Evolutionary conservation across 2,329 filamentous ascomycete genomes (phyloP), one percentile per base, ranked within the genome.

Genomic region (Diaporthe sp.): DNA sequence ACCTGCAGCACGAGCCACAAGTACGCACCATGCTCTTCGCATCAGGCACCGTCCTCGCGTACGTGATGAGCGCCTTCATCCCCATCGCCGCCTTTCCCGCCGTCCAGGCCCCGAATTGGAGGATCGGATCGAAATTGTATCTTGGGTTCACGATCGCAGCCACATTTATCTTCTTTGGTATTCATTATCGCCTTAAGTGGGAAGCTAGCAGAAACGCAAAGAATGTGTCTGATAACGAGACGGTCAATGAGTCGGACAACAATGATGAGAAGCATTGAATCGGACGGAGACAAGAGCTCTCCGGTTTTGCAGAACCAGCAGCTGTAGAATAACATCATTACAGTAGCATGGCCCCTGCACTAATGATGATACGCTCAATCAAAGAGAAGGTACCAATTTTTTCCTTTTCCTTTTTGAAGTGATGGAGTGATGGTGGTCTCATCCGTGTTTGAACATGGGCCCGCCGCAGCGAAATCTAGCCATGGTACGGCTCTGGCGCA

Each of bases 11-110:
- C 6, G 67, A 75, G 46, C 73, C 73, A 2, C 62, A 75, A 31
- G 39, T 75, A 13, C 73, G 73, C 5, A 75, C 73, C 2, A 58
- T 75, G 25, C 55, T 75, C 39, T 75, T 75, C 37, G 73, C 73
- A n/a, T 61, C 28, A 10, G 73, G 73, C 7, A 75, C 73, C 1
- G 49, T 75, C n/a, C 15, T 75, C 9, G 73, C 73, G 10, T 75
- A 75, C 34, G 22, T 62, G 9, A 46, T 75, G 55, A 62, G 53
- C 28, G 73, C 73, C 17, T 75, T 75, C 44, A 51, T 75, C 17
- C 73, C 73, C 12, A 57, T 75, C 12, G 73, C 73, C 17, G 73
- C 67, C 17, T 75, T 58, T 15, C 73, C 73, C 12, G 65, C 73
- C 1, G 58, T 57, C 6, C 28, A 75, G 28, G 73, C 73, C 2